Conservation (phyloP, 306 rosid species). For the Castanospermum australe region DNA sequence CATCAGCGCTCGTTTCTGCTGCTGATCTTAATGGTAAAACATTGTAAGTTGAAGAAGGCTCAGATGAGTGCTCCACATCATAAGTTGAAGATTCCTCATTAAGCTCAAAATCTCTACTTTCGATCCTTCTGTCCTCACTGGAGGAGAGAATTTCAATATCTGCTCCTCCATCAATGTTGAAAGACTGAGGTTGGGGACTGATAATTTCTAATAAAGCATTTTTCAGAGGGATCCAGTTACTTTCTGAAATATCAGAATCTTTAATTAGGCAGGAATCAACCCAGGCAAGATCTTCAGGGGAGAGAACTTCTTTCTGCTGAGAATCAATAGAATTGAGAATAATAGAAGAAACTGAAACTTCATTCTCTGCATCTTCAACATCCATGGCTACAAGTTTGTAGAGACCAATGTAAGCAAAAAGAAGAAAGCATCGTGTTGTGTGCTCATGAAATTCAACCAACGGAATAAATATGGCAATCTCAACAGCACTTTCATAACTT, state of each 20-base stretch:
- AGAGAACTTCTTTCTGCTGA: slow-evolving; percentile 28
- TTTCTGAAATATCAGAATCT: slow-evolving; percentile 34
- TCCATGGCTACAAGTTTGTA: slow-evolving; percentile 41
- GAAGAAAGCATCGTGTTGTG: background rate
- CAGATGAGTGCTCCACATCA: slow-evolving; percentile 2
- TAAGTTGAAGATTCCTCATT: slow-evolving; percentile 23
- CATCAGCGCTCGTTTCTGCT: slow-evolving; percentile 23
- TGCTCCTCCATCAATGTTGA: slow-evolving; percentile 14
- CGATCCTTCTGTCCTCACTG: slow-evolving; percentile 5
- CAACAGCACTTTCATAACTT: background rate
- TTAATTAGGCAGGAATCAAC: slow-evolving; percentile 61
- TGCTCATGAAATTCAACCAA: background rate
- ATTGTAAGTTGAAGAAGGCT: slow-evolving; percentile 19
- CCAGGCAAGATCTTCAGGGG: slow-evolving; percentile 78
- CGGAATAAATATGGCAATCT: background rate
- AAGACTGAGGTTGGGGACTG: slow-evolving; percentile 37
- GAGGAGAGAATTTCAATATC: slow-evolving; percentile 31
- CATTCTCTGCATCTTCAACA: slow-evolving; percentile 5
- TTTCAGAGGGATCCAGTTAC: slow-evolving; percentile 51
- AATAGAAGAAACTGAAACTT: slow-evolving; percentile 25
- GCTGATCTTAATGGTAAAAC: slow-evolving; percentile 20
- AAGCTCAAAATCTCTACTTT: background rate
- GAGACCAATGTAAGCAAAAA: slow-evolving; percentile 6
- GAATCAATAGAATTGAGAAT: slow-evolving; percentile 5
- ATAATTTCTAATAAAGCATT: slow-evolving; percentile 63